Evolutionary conservation across 2,329 filamentous ascomycete genomes (phyloP).

Genomic region (Diaporthe sp.): DNA sequence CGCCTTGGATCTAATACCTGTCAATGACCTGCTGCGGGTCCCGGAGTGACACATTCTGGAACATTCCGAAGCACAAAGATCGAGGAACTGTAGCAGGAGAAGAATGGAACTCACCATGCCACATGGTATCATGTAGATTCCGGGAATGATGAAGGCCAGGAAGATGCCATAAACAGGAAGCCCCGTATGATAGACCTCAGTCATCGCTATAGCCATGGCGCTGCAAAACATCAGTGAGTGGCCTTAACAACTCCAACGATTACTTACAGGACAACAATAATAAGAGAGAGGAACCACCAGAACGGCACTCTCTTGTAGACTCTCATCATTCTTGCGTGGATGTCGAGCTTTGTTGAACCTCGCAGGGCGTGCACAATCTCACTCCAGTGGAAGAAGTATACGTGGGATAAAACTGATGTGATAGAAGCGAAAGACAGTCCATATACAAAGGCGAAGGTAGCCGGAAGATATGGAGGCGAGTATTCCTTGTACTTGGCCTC

Average conservation of each 20-base stretch:
- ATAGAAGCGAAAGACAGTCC: conserved; percentile 47
- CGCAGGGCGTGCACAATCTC: conserved; percentile 47
- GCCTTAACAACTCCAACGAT: not conserved
- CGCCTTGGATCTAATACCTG: conserved; percentile 48
- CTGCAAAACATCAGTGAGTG: not conserved
- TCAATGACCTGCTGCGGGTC: no score
- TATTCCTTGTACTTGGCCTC: conserved; percentile 62
- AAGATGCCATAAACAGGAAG: conserved; percentile 60
- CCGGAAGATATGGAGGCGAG: conserved; percentile 64
- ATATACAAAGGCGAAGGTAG: conserved; percentile 55
- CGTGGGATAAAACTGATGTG: conserved; percentile 48
- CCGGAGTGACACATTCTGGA: no score
- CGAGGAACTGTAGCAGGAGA: no score
- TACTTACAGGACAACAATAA: conserved; percentile 43
- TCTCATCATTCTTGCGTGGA: conserved; percentile 58
- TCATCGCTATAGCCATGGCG: conserved; percentile 54
- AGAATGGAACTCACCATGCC: no score
- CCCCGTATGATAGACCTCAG: conserved; percentile 59
- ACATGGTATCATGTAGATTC: conserved; percentile 59
- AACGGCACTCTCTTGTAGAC: conserved; percentile 55
- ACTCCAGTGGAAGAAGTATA: conserved; percentile 77
- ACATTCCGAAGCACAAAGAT: no score
- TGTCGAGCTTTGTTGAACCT: conserved; percentile 50
- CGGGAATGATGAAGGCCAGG: conserved; percentile 57
- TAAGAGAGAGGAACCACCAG: conserved; percentile 59